Conservation (phyloP, 2,329 filamentous ascomycete species). For the Sporothrix dimorphospora region DNA sequence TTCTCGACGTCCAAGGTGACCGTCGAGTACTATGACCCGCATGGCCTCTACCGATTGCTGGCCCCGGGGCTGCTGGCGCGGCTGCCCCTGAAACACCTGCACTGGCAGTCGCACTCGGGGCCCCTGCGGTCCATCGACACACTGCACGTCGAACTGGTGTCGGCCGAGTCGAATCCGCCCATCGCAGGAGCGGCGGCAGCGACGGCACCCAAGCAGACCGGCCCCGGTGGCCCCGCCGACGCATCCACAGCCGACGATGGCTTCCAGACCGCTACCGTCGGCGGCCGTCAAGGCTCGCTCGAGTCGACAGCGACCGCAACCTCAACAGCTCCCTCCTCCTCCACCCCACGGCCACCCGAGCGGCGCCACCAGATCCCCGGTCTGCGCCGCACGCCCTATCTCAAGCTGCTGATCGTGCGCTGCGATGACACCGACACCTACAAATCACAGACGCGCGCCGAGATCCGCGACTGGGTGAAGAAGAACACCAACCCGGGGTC, state of each 20-base stretch:
- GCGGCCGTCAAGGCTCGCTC: conserved; percentile 45
- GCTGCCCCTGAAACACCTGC: conserved; percentile 85
- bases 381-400: conserved; percentile 86
- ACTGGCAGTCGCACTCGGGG: conserved; percentile 94
- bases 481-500: conserved; percentile 61
- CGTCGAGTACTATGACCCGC: conserved; percentile 95
- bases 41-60: conserved; percentile 81
- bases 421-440: conserved; percentile 97
- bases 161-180: conserved; percentile 54
- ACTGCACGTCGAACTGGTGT: conserved; percentile 85
- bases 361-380: conserved; percentile 95
- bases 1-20: conserved; percentile 77
- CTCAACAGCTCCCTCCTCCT: conserved; percentile 46
- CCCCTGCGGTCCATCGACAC: conserved; percentile 92
- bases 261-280: conserved; percentile 61
- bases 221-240: conserved; percentile 29
- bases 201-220: conserved; percentile 37
- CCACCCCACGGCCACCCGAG: conserved; percentile 12
- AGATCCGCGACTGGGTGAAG: conserved; percentile 91
- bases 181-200: conserved; percentile 37
- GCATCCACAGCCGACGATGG: conserved; percentile 55
- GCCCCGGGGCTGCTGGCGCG: conserved; percentile 76
- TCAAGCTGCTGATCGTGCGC: conserved; percentile 85
- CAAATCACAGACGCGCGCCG: conserved; percentile 75
- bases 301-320: conserved; percentile 37